phyloP scores from a whole-genome alignment of 345 rosid genomes.

The Alliaria petiolata region DNA sequence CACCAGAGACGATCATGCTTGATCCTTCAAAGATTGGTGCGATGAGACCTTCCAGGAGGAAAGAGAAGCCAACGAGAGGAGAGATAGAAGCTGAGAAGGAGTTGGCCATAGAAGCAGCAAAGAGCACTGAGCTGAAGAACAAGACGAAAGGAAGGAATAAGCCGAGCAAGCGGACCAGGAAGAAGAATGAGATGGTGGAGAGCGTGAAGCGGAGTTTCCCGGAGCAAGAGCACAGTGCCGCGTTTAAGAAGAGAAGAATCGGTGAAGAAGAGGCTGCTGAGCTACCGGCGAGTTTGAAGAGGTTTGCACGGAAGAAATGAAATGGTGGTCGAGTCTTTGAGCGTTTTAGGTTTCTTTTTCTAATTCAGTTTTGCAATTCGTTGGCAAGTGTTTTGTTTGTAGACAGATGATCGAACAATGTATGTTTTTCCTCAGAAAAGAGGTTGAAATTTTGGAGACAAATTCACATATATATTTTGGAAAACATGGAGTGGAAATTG shows the following conservation, averaged over 20 bases:
- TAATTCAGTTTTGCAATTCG: no score
- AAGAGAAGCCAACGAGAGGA: slow-evolving; percentile 53
- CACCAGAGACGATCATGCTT: slow-evolving; percentile 82
- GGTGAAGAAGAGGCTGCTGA: slow-evolving; percentile 41
- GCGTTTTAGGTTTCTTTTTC: no score
- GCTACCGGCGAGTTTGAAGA: slow-evolving; percentile 41
- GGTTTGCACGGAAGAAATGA: slow-evolving; percentile 20
- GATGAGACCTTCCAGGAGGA: slow-evolving; percentile 46
- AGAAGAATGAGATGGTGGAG: slow-evolving; percentile 46
- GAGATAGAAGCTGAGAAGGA: slow-evolving; percentile 67
- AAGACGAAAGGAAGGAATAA: slow-evolving; percentile 88
- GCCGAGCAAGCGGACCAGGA: slow-evolving; percentile 62
- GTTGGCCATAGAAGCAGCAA: slow-evolving; percentile 55
- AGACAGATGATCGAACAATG: no score
- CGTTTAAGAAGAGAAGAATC: slow-evolving; percentile 60
- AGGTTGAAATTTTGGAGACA: no score
- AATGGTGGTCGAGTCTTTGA: no score
- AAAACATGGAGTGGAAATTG: no score
- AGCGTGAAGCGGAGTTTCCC: slow-evolving; percentile 38
- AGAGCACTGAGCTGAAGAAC: slow-evolving; percentile 48
- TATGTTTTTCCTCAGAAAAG: no score
- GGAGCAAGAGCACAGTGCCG: slow-evolving; percentile 45
- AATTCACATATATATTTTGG: no score
- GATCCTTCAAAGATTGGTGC: slow-evolving; percentile 91
- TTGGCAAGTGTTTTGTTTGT: no score